Base-by-base conservation (phyloP, 495 filamentous ascomycete genomes). In the Halenospora varia region DNA sequence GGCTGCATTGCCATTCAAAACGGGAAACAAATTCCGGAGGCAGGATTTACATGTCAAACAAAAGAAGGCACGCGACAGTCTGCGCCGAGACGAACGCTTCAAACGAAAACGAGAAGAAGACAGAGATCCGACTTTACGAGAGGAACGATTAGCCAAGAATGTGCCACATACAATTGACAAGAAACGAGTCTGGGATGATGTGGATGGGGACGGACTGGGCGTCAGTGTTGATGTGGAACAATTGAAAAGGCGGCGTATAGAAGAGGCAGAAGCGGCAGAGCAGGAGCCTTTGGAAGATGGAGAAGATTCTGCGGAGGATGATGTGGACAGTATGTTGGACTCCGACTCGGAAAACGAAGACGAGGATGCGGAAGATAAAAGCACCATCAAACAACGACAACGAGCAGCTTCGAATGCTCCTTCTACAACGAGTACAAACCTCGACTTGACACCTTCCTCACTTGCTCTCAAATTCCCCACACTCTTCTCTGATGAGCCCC, bases 111-210 rank as follows among this genome's bases (percentile, higher is more conserved):
- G 82, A 68, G 88, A 94, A 68, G 94, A 98, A 71, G 81, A 85
- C 61, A 88, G 85, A 69, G 82, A 97, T 62, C 92, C 94, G n/a
- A 77, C 79, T 44, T 70, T 96, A 49, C 80, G 82, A 51, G 82
- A 81, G 52, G 80, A 86, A 52, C 79, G 94, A 62, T 75, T 90
- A 48, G 83, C 77, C 60, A 81, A 78, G 61, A 97, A 97, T 73
- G 77, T 92, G 40, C 90, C 94, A 1, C 68, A 83, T 40, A 96
- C 90, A 2, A 81, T 97, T 20, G 94, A 97, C 60, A 82, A 84
- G 47, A 97, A 96, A 78, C 75, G 94, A 67, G 83, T 89, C 51
- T 98, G 92, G 93, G 94, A 97, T 65, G 63, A 66, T 1, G 82
- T 87, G n/a, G 88, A 88, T 55, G 85, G 87, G 46, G 90, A 89